Base-by-base conservation (phyloP, 2,329 filamentous ascomycete genomes). In the Talaromyces sp. region DNA sequence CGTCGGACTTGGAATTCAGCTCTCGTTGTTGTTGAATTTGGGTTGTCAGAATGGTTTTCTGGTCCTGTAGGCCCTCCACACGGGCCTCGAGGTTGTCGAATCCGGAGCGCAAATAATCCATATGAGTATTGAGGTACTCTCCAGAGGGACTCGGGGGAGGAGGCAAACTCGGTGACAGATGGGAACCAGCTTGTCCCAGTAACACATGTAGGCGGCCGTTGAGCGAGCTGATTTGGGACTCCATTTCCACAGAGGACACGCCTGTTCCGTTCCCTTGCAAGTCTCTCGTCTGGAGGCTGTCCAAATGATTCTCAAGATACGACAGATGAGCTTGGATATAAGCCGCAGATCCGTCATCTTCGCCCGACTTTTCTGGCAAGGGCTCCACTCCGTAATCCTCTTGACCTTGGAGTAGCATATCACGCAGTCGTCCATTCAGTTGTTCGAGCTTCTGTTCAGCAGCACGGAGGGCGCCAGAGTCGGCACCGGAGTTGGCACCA, bases 11-110 rank as follows among this genome's bases (percentile, higher is more conserved):
- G 77, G 83, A 92, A 76, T 96, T 96, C 60, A 97, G 83, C 70
- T 96, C 91, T 61, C 92, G 89, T 75, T 97, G 93, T 72, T 97
- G 92, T 77, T 96, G 93, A 69, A 97, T 93, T 73, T 97, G 92
- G 50, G 92, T 86, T 69, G 93, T 89, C 9, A 97, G 82, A 24
- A 96, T 92, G 54, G 86, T 85, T 72, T 96, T 95, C 71, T 97
- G 92, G 67, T 96, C 90, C 63, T 90, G 88, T 38, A 97, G 79
- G 21, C 85, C 85, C 19, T 87, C 88, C n/a, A 91, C 85, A 61
- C 91, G 89, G 46, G 82, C 81, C 70, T 92, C 91, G 4, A 97
- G 79, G 77, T 86, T 89, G 68, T 92, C 88, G 0, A 97, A 86
- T 68, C 90, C 91, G 9, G 84, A 79, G 17, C 87, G 88, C 72